A percentile compares a stretch with the other conserved stretches of the same genome.
phyloP scores from a whole-genome alignment of 2,329 filamentous ascomycete species.

The Pestalotiopsis fici region DNA sequence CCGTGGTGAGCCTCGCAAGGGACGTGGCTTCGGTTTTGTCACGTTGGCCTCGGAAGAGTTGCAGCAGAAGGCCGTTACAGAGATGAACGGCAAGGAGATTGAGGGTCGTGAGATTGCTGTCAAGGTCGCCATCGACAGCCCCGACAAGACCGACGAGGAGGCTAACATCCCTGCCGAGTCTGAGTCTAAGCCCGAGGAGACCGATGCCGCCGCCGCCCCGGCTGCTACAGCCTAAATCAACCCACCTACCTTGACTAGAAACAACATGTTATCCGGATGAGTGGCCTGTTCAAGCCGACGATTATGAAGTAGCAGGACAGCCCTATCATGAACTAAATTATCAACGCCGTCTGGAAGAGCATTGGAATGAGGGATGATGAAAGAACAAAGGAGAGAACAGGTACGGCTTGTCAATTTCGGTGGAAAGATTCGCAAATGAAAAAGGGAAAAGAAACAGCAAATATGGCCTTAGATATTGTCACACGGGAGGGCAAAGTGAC shows the following conservation, averaged over 20 bases:
- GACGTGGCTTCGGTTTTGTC: slow-evolving; percentile 97
- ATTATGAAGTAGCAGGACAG: slow-evolving; percentile 17
- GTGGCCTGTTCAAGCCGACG: slow-evolving; percentile 17
- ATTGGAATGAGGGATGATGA: slow-evolving; percentile 16
- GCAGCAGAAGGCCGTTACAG: slow-evolving; percentile 92
- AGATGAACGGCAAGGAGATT: slow-evolving; percentile 99
- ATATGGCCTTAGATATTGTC: slow-evolving; percentile 26
- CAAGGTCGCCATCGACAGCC: slow-evolving; percentile 99
- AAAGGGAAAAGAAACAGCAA: slow-evolving; percentile 18
- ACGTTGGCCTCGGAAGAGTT: slow-evolving; percentile 92
- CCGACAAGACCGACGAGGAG: slow-evolving; percentile 92
- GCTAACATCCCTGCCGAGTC: slow-evolving; percentile 56
- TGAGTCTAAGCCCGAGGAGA: slow-evolving; percentile 42
- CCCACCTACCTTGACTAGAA: slow-evolving; percentile 16
- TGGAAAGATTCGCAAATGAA: slow-evolving; percentile 25
- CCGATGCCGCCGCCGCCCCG: slow-evolving; percentile 25
- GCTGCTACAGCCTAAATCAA: slow-evolving; percentile 31
- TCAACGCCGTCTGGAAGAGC: slow-evolving; percentile 19
- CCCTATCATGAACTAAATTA: slow-evolving; percentile 19
- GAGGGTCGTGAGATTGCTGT: slow-evolving; percentile 98
- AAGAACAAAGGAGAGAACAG: background rate
- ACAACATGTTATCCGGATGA: slow-evolving; percentile 17
- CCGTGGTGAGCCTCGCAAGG: slow-evolving; percentile 97
- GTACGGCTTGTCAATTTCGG: slow-evolving; percentile 25
- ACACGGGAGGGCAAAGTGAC: slow-evolving; percentile 17